Base-by-base conservation (phyloP, 177 flowering plant genomes). In the Vitis hybrid region DNA sequence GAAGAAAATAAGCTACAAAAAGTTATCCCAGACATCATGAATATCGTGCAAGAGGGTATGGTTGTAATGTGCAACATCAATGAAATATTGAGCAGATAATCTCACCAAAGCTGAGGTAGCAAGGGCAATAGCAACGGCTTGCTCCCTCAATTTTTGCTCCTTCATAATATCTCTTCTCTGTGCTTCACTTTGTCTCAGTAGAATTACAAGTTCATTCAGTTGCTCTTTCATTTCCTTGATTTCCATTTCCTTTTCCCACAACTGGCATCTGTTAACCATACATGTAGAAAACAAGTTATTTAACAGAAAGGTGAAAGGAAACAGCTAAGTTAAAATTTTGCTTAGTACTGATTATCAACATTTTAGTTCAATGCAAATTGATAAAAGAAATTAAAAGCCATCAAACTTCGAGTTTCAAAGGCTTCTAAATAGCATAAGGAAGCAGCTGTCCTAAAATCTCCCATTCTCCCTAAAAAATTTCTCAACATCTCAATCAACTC, bases 171-270 rank as follows among this genome's bases (percentile, higher is more conserved):
- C 99, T 74, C 84, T 91, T 81, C 97, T 85, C 64, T 85, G 83
- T 55, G 74, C 64, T 82, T 96, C 99, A 80, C 97, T 96, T 66
- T 92, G 95, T 59, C 88, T 80, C 64, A 93, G 76, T 61, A 92
- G 77, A 67, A 87, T 83, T 48, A 93, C 91, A 51, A 96, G 90
- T 75, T 96, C 99, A 74, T 90, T 90, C 49, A 93, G 73, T 67
- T 96, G 95, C 65, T 93, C 98, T 83, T 91, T 86, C 88, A 91
- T 87, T 81, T 90, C 97, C 76, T 88, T 92, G 71, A 87, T 85
- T 75, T 93, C 98, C 70, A 89, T 74, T 64, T 92, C 97, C 67
- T 83, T 88, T 69, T 92, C 99, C 94, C 93, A 89, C 61, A 84
- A 30, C 54, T 88, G 92, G 78, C 97, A 93, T 79, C 98, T 93